Base-by-base conservation (phyloP, 352 stramenopile genomes). In the Phytophthora podocarpi region DNA sequence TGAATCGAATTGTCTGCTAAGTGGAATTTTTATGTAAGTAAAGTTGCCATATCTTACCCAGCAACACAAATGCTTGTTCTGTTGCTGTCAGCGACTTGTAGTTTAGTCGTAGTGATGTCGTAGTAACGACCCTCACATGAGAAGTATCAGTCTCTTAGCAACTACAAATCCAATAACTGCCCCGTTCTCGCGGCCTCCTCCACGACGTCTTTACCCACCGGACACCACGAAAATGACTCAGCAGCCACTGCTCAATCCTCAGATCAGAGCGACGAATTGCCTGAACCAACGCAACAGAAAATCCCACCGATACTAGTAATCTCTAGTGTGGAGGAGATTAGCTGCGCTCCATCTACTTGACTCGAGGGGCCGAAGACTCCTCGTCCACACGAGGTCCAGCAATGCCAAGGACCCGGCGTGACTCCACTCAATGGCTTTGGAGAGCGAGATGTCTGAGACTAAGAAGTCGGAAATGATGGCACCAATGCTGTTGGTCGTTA, bases 291-390 rank as follows among this genome's bases (percentile, higher is more conserved):
- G 46, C n/a, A 7, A 32, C 35, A 11, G 36, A 46, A 31, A 64
- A 52, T 16, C n/a, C 21, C 26, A 52, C 15, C 36, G 27, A 9
- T 51, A 32, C 13, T 51, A 64, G 15, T 46, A 21, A 6, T 5
- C 21, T 20, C 59, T 37, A 18, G 27, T 59, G 4, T 64, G 56
- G 10, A 64, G 18, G 2, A 58, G 18, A 21, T 64, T 58, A 0
- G 43, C 23, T 4, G 49, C n/a, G 3, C 11, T 64, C 43, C 55
- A 57, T 20, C 23, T 27, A 13, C 2, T 20, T 45, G 4, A 37
- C 10, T 58, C 15, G 12, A n/a, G 10, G n/a, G 45, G 18, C 13
- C 16, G 45, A 8, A 64, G 36, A 37, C 55, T 26, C 2, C 46
- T 23, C 10, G 20, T 43, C 56, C 56, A 58, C 13, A 52, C 15